These are phyloP conservation scores for Macrotyloma uniflorum DNA, from an alignment of 306 rosid species.

Conservation along the genomic window DNA sequence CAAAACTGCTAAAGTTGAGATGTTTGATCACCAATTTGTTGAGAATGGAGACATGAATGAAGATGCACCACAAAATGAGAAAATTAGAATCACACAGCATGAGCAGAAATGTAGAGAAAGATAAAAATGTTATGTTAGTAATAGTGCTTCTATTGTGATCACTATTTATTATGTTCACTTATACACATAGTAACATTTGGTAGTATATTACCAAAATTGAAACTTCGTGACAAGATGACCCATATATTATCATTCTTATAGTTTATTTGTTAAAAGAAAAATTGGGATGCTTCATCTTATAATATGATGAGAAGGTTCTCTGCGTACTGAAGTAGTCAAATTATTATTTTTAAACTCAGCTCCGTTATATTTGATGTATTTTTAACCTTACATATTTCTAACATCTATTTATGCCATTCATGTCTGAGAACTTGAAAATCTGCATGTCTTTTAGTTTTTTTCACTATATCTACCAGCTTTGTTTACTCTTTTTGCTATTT, in stretches of 20 bases:
- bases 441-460: background rate
- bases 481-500: slow-evolving; percentile 26
- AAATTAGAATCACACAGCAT: background rate
- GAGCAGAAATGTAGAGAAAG: too few species aligned
- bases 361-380: slow-evolving; percentile 16
- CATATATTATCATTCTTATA: background rate
- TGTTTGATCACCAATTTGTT: background rate
- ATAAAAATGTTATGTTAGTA: too few species aligned
- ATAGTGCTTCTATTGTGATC: background rate
- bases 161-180: background rate
- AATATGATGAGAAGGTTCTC: background rate
- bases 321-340: slow-evolving; percentile 7
- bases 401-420: background rate
- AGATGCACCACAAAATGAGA: background rate
- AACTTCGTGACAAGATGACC: background rate
- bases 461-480: background rate
- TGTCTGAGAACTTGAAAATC: background rate
- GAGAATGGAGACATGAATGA: background rate
- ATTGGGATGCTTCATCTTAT: background rate
- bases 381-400: background rate
- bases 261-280: background rate
- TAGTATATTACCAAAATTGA: background rate
- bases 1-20: background rate
- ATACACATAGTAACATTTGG: background rate
- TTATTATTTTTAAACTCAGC: background rate